Base-by-base conservation (phyloP, 495 filamentous ascomycete species). In the Neurospora pannonica region DNA sequence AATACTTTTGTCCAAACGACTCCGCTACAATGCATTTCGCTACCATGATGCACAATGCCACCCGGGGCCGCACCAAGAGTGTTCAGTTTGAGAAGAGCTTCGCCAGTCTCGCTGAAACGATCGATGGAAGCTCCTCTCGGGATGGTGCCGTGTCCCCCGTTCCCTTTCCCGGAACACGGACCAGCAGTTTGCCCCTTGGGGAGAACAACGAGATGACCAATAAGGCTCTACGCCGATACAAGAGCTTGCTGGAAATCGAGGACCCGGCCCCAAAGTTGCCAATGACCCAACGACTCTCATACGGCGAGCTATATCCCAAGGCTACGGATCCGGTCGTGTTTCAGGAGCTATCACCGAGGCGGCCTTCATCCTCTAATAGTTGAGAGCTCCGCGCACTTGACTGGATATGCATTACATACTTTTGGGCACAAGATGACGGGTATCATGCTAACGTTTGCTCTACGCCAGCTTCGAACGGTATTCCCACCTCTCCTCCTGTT, bases 181-280 rank as follows among this genome's bases (percentile, higher is more conserved):
- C 78, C 38, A 86, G 81, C 78, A 86, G 82, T 74, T 74, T 83
- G 46, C 74, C 80, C 48, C 17, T 74, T 46, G 42, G 70, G 28
- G 76, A 71, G n/a, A 73, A 75, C 71, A 79, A 81, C 75, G 81
- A 83, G 74, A 83, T 80, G 71, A 72, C 62, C 34, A 74, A 71
- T n/a, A 69, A 62, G 7, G 54, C 79, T 24, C 80, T 83, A 54
- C 82, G 79, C 37, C 81, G 83, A 43, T 85, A 85, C 71, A 81
- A 85, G 70, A 87, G 86, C 81, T 84, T 87, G 83, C 76, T 87
- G 43, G 83, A 85, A 70, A 79, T 87, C 19, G 85, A 87, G 71
- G 82, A 82, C 71, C 54, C 54, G 54, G 80, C 82, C 17, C 85
- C 85, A 17, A 85, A 70, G 74, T 83, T 87, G 36, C 82, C 83